These are phyloP conservation scores for Naematelia encephala DNA, from an alignment of 768 basidiomycete species.

Conservation along the genomic window DNA sequence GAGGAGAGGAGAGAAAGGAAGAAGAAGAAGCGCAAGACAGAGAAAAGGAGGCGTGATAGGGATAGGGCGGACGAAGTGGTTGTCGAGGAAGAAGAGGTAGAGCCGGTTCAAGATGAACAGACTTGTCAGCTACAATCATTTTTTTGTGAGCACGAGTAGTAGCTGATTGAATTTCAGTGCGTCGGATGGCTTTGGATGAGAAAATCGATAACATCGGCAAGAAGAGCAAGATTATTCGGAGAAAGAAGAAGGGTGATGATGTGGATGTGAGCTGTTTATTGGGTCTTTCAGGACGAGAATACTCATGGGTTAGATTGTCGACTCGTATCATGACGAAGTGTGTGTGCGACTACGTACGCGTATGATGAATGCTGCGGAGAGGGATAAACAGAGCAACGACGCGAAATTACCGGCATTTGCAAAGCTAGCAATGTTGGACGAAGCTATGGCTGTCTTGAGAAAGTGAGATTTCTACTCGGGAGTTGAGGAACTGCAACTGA, in stretches of 20 bases:
- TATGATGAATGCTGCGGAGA: conserved; percentile 82
- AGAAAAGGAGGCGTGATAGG: conserved; percentile 52
- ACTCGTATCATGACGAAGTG: conserved; percentile 83
- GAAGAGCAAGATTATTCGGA: conserved; percentile 64
- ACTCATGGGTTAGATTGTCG: conserved; percentile 55
- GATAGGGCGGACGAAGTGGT: conserved; percentile 55
- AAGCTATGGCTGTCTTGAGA: conserved; percentile 86
- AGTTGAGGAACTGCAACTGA: background rate
- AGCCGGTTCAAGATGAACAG: conserved; percentile 69
- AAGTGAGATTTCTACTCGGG: conserved; percentile 62
- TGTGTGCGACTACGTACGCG: conserved; percentile 80
- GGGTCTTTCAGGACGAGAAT: too few species aligned
- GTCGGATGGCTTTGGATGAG: conserved; percentile 72
- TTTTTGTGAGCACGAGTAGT: background rate
- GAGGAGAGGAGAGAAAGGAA: conserved; percentile 54
- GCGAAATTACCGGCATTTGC: conserved; percentile 75
- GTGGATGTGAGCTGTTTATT: conserved; percentile 72
- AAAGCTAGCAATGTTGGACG: conserved; percentile 79
- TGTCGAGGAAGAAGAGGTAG: conserved; percentile 57
- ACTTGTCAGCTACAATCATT: conserved; percentile 29
- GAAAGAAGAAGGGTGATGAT: conserved; percentile 62
- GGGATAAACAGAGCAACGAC: conserved; percentile 74
- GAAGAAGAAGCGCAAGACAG: conserved; percentile 54
- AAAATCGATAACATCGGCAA: conserved; percentile 83
- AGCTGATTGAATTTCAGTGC: conserved; percentile 56